phyloP scores from a whole-genome alignment of 208 protist species.

The Leishmania gerbilli region DNA sequence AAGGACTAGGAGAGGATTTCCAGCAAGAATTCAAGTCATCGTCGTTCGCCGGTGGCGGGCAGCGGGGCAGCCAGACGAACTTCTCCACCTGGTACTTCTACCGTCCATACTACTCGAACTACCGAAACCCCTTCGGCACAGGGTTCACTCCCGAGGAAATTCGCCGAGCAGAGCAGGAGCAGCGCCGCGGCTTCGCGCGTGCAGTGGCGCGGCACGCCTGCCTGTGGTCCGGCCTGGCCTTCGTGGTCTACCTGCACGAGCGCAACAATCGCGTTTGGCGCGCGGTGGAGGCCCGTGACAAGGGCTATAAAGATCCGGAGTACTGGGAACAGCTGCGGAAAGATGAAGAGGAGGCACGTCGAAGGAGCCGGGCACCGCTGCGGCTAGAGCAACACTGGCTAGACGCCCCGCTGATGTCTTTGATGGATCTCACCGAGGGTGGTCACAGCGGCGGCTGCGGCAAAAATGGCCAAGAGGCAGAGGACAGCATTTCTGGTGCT shows the following conservation, averaged over 20 bases:
- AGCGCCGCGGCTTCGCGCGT: slow-evolving; percentile 15
- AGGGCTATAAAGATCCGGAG: slow-evolving; percentile 36
- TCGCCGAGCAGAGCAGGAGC: slow-evolving; percentile 22
- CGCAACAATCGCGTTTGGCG: slow-evolving; percentile 42
- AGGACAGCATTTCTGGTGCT: not conserved
- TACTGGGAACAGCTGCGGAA: slow-evolving; percentile 43
- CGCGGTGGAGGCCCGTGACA: slow-evolving; percentile 32
- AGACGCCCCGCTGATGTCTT: slow-evolving; percentile 9
- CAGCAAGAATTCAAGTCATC: not conserved
- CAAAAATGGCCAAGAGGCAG: not conserved
- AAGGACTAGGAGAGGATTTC: slow-evolving; percentile 26
- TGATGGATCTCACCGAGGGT: not conserved
- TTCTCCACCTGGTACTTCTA: slow-evolving; percentile 63
- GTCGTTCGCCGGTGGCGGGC: slow-evolving; percentile 5
- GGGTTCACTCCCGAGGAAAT: slow-evolving; percentile 54
- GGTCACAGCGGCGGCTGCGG: not conserved
- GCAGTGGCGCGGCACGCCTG: slow-evolving; percentile 32
- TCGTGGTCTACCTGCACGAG: slow-evolving; percentile 41
- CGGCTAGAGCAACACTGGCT: slow-evolving; percentile 33
- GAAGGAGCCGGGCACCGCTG: slow-evolving; percentile 9
- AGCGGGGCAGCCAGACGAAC: slow-evolving; percentile 24
- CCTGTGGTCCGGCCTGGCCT: slow-evolving; percentile 39
- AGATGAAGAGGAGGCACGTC: slow-evolving; percentile 28
- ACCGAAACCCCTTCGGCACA: slow-evolving; percentile 39
- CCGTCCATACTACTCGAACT: slow-evolving; percentile 48